A percentile compares a stretch with the other conserved stretches of the same genome.
Conservation (phyloP, 768 basidiomycete species). For the Tulasnella sp. region DNA sequence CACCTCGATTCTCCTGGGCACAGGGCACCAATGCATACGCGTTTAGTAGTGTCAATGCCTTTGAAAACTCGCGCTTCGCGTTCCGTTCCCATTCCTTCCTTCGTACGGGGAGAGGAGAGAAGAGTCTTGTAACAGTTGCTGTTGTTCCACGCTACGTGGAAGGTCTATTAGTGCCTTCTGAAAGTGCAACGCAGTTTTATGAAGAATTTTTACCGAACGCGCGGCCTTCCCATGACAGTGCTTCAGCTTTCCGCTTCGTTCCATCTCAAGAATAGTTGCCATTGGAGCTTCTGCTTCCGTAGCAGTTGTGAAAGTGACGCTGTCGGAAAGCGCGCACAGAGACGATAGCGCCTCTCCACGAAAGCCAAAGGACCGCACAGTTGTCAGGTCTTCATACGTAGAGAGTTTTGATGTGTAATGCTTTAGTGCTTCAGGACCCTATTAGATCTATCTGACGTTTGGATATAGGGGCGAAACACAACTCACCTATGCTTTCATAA, state of each 20-base stretch:
- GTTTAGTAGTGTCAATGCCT: slow-evolving; percentile 67
- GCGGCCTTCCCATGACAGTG: slow-evolving; percentile 51
- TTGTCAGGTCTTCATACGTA: slow-evolving; percentile 58
- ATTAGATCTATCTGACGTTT: too few species aligned
- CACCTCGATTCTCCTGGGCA: slow-evolving; percentile 40
- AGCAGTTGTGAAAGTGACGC: slow-evolving; percentile 60
- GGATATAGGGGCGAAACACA: too few species aligned
- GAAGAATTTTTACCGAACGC: slow-evolving; percentile 46
- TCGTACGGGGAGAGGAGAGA: slow-evolving; percentile 75
- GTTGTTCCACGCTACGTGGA: slow-evolving; percentile 72
- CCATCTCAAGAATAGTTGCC: slow-evolving; percentile 69
- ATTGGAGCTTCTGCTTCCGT: slow-evolving; percentile 61
- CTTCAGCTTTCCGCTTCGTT: slow-evolving; percentile 48
- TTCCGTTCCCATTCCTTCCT: slow-evolving; percentile 86
- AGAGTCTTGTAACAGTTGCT: slow-evolving; percentile 55
- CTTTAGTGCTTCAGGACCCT: slow-evolving; percentile 53
- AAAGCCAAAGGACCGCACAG: slow-evolving; percentile 80
- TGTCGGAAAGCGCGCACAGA: slow-evolving; percentile 70
- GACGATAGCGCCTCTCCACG: slow-evolving; percentile 93
- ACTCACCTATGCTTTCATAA: slow-evolving; percentile 65
- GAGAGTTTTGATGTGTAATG: slow-evolving; percentile 89
- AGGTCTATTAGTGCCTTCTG: not conserved
- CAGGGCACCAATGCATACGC: slow-evolving; percentile 88
- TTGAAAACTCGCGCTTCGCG: slow-evolving; percentile 77
- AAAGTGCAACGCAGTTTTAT: not conserved